These are phyloP conservation scores for Apiospora arundinis DNA, from an alignment of 2,329 filamentous ascomycete species.

Conservation along the genomic window DNA sequence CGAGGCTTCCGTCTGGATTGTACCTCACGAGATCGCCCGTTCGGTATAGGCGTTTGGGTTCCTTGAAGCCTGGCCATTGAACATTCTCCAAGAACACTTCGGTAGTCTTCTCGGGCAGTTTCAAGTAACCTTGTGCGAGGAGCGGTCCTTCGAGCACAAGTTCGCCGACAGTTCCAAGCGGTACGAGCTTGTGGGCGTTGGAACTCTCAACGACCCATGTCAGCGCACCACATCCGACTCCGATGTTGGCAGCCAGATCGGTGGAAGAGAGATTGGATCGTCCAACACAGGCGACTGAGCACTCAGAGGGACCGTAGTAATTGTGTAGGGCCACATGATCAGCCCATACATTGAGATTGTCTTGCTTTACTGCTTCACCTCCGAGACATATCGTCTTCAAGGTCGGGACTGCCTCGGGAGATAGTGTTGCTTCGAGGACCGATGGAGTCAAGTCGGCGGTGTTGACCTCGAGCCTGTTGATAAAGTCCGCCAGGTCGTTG, in stretches of 20 bases:
- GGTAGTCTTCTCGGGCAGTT: slow-evolving; percentile 24
- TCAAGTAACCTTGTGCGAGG: slow-evolving; percentile 22
- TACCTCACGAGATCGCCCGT: slow-evolving; percentile 44
- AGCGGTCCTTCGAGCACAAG: slow-evolving; percentile 2
- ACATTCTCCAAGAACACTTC: slow-evolving; percentile 25
- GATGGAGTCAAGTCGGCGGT: slow-evolving; percentile 4
- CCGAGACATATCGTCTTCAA: slow-evolving; percentile 3
- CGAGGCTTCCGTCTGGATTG: slow-evolving; percentile 36
- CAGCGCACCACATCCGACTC: background rate
- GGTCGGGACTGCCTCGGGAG: background rate
- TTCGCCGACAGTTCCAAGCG: slow-evolving; percentile 14
- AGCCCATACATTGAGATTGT: background rate
- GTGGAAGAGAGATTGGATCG: background rate
- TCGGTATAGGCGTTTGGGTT: slow-evolving; percentile 35
- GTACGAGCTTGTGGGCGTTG: background rate
- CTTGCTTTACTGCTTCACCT: slow-evolving; percentile 11
- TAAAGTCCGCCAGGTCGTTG: background rate
- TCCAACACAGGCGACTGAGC: background rate
- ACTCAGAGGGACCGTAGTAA: slow-evolving; percentile 8
- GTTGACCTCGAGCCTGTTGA: background rate
- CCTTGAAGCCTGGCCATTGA: slow-evolving; percentile 2
- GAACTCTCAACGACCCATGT: slow-evolving; percentile 11
- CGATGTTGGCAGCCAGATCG: background rate
- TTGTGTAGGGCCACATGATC: slow-evolving; percentile 1
- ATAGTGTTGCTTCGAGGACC: background rate